Conservation (phyloP, 2,329 filamentous ascomycete species). For the Pseudodiploospora longispora region DNA sequence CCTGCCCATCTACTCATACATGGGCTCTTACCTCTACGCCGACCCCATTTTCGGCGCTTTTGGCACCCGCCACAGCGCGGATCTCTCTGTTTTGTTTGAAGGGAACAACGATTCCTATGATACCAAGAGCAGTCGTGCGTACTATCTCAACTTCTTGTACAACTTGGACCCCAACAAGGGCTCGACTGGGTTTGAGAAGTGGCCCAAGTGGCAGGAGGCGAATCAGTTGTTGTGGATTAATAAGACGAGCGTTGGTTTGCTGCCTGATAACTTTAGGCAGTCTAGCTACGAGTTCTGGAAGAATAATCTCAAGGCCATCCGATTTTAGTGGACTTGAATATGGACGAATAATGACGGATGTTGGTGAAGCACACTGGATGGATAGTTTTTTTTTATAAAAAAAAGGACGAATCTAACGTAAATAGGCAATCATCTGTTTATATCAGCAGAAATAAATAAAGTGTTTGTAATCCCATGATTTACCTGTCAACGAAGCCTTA, state of each 20-base stretch:
- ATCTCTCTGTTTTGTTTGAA: neutral
- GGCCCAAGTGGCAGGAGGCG: conserved; percentile 33
- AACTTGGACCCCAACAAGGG: conserved; percentile 4
- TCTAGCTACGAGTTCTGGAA: neutral
- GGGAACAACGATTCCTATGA: conserved; percentile 33
- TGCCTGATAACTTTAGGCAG: neutral
- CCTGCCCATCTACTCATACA: conserved; percentile 5
- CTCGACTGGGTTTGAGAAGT: conserved; percentile 22
- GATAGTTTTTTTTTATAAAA: too few species aligned
- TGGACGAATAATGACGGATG: too few species aligned
- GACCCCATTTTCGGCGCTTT: neutral
- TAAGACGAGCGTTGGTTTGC: neutral
- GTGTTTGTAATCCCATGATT: too few species aligned
- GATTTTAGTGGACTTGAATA: neutral
- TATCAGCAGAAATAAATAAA: too few species aligned
- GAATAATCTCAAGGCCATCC: neutral
- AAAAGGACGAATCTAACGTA: too few species aligned
- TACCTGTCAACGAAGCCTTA: too few species aligned
- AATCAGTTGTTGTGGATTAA: conserved; percentile 43
- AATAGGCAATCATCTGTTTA: too few species aligned
- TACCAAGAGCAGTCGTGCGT: conserved; percentile 42
- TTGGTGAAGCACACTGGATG: too few species aligned
- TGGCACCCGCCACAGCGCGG: conserved; percentile 5
- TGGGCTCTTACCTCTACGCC: neutral
- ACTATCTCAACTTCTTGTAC: conserved; percentile 4